Conservation (phyloP, 1,284 basidiomycete species). For the Chondrostereum purpureum region DNA sequence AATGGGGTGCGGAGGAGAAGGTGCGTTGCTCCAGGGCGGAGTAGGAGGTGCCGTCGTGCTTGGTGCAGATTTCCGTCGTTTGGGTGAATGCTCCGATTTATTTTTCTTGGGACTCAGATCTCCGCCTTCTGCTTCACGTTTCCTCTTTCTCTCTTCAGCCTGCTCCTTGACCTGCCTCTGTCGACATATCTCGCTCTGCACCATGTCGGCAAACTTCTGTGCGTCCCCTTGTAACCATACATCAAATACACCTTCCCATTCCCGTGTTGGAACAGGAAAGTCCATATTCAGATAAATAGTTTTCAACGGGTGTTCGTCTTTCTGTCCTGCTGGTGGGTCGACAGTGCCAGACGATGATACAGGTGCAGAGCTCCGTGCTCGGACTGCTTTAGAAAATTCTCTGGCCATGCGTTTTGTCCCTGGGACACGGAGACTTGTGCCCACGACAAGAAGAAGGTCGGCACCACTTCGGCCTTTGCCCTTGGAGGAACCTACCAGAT, state of each 20-base stretch:
- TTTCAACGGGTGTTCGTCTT: conserved; percentile 51
- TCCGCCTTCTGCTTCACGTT: conserved; percentile 28
- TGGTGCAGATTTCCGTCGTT: neutral
- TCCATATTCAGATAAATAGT: conserved; percentile 86
- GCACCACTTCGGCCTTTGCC: conserved; percentile 64
- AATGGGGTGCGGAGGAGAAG: neutral
- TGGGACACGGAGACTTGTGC: conserved; percentile 85
- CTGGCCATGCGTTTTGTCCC: conserved; percentile 91
- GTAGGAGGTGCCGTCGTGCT: neutral
- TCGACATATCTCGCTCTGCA: conserved; percentile 50
- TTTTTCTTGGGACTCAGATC: conserved; percentile 1
- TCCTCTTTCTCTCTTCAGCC: conserved; percentile 43
- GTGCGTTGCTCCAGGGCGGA: neutral
- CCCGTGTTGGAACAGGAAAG: conserved; percentile 77
- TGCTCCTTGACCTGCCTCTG: conserved; percentile 45
- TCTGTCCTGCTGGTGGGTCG: conserved; percentile 23
- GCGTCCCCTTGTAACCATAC: conserved; percentile 88
- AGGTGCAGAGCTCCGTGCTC: conserved; percentile 27
- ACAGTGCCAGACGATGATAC: neutral
- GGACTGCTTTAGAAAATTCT: conserved; percentile 82
- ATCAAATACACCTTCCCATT: conserved; percentile 92
- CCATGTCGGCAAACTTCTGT: conserved; percentile 63
- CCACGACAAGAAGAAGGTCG: conserved; percentile 85
- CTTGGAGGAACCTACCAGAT: conserved; percentile 63
- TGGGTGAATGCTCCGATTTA: neutral